These are phyloP conservation scores for Sabuloglossum arenarium DNA, from an alignment of 495 filamentous ascomycete species.

Conservation along the genomic window DNA sequence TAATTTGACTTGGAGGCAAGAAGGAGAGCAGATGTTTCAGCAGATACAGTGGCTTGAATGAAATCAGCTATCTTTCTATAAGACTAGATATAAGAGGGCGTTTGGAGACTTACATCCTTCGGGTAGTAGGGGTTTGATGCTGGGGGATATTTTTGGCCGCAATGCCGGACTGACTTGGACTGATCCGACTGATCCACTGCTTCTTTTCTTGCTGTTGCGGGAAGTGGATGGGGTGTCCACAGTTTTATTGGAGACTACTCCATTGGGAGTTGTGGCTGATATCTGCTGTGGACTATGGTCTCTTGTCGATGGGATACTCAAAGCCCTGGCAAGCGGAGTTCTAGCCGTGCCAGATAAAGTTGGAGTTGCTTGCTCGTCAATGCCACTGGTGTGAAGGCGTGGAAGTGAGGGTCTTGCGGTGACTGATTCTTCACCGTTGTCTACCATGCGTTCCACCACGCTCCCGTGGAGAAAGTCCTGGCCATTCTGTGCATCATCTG, in stretches of 20 bases:
- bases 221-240: conserved; percentile 7
- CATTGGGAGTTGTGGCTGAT: not conserved
- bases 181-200: conserved; percentile 58
- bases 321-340: not conserved
- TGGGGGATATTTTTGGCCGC: conserved; percentile 83
- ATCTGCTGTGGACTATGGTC: not conserved
- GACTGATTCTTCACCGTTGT: not conserved
- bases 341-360: conserved; percentile 8
- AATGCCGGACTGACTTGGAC: conserved; percentile 64
- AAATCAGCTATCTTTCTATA: conserved; percentile 7
- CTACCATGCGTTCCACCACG: not conserved
- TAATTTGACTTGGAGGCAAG: conserved; percentile 93
- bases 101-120: conserved; percentile 36
- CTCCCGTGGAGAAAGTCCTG: not conserved
- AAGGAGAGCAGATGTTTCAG: conserved; percentile 61
- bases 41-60: conserved; percentile 15
- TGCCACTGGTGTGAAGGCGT: conserved; percentile 8
- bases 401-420: conserved; percentile 12
- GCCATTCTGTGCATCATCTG: not conserved
- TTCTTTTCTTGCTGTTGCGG: conserved; percentile 40
- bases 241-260: not conserved
- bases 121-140: conserved; percentile 76
- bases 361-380: conserved; percentile 9
- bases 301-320: not conserved
- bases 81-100: conserved; percentile 1